Evolutionary conservation across 768 basidiomycete species (phyloP), one percentile per base, ranked within the genome.

Genomic region (Cystofilobasidium bisporidii): DNA sequence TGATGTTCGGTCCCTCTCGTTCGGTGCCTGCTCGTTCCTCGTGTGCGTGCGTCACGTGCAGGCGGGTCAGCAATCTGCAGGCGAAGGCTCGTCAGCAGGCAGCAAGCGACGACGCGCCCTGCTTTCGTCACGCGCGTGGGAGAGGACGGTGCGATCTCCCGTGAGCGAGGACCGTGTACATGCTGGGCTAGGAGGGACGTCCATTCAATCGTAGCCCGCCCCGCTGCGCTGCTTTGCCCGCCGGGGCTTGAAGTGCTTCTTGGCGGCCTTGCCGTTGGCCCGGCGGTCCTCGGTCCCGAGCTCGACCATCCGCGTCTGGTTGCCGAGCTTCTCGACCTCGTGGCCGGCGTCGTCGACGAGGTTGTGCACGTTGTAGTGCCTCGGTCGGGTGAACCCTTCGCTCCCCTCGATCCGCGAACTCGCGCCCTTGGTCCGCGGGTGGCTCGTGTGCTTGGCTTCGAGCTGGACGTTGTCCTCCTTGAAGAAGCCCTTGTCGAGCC

Each of bases 141-240:
- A n/a, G n/a, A n/a, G n/a, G n/a, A n/a, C n/a, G n/a, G n/a, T n/a
- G n/a, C n/a, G n/a, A n/a, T n/a, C n/a, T n/a, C n/a, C n/a, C n/a
- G n/a, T n/a, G n/a, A n/a, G n/a, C n/a, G n/a, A n/a, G n/a, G n/a
- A n/a, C n/a, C n/a, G n/a, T n/a, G n/a, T n/a, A n/a, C n/a, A n/a
- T n/a, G n/a, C n/a, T n/a, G n/a, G n/a, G n/a, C n/a, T n/a, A n/a
- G n/a, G n/a, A n/a, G n/a, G n/a, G n/a, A 48, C 22, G 47, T 14
- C 5, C 47, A 41, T 61, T n/a, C 41, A 83, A 76, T 96, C 94
- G 72, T 97, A 98, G 28, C 94, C 94, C 74, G 84, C 87, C 18
- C 94, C 94, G 74, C 90, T 91, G 70, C 94, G 81, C 77, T 93
- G 88, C 79, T 98, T 98, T 58, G 86, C 79, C 74, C 79, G 87